These are phyloP conservation scores for Calcarisporium arbuscula DNA, from an alignment of 2,329 filamentous ascomycete genomes.

Conservation along the genomic window DNA sequence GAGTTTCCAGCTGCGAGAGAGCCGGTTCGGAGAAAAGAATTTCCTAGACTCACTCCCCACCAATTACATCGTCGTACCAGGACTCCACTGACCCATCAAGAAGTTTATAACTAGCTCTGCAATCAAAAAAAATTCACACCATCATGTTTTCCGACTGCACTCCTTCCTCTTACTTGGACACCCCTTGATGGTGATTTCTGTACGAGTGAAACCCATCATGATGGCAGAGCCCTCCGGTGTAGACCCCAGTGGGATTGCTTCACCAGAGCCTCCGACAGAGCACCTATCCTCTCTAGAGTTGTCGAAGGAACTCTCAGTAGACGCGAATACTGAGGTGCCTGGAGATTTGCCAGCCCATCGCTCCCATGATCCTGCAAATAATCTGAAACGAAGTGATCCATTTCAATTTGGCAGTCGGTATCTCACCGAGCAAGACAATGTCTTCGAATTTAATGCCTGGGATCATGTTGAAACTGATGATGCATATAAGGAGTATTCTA, in stretches of 20 bases:
- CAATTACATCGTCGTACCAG: no score
- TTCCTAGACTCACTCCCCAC: no score
- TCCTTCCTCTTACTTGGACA: no score
- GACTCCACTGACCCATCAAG: no score
- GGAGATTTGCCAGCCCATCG: conserved; percentile 49
- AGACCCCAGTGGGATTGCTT: not conserved
- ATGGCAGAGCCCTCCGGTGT: conserved; percentile 3
- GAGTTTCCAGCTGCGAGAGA: no score
- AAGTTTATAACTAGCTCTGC: no score
- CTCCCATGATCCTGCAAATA: conserved; percentile 65
- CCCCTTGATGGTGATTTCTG: no score
- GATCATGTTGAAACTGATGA: conserved; percentile 94
- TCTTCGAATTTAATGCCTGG: conserved; percentile 98
- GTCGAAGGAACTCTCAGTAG: conserved; percentile 5
- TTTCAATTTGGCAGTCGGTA: conserved; percentile 93
- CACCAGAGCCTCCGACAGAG: conserved; percentile 12
- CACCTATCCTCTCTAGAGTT: conserved; percentile 16
- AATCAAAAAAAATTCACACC: no score
- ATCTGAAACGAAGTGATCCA: conserved; percentile 81
- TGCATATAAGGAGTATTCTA: conserved; percentile 77
- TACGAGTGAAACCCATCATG: no score
- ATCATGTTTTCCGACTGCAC: no score
- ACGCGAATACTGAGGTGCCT: conserved; percentile 5
- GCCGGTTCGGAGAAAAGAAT: no score
- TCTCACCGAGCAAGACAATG: conserved; percentile 76